Evolutionary conservation across 257 asterid species (phyloP), one percentile per base, ranked within the genome.

Genomic region (Cordia subcordata): DNA sequence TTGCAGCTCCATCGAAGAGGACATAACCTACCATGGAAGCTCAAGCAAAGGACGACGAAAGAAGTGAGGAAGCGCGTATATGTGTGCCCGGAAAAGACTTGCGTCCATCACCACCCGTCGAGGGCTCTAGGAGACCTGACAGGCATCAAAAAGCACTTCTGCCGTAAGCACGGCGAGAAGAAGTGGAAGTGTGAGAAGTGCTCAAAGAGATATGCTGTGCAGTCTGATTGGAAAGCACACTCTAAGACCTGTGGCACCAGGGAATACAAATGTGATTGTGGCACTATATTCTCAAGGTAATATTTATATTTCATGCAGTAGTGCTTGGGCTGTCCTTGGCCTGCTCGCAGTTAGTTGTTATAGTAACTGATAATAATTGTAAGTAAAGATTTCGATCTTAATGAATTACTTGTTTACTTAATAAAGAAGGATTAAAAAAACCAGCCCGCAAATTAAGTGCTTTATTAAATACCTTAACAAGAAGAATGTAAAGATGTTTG

Each of bases 101-200:
- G 98, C 54, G 81, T 87, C 11, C 96, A 91, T 67, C 74, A 91
- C 72, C 89, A 83, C 63, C 88, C 96, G 0, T 81, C 95, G 1
- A 77, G 98, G 69, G 98, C 98, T 6, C 84, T 91, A 1, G 96
- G 98, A 10, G 98, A 91, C 77, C 55, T 91, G 33, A 91, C 98
- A 3, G 96, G 96, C 13, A 91, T 91, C 65, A 91, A 91, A 72
- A 91, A 91, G 55, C 98, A 91, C 86, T 91, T 76, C 61, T 81
- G 95, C 55, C 50, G 98, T 54, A 91, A 91, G 71, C 98, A 91
- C 57, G 98, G 98, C 0, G 98, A 85, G 76, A 91, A 91, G 85
- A 91, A 87, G 67, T 91, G 98, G 98, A 85, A 83, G 87, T 91
- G 98, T 53, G 94, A 83, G 37, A 87, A 91, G 63, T 91, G 98